Conservation (phyloP, 768 basidiomycete genomes). For the Tylopilus plumbeoviolaceoides region DNA sequence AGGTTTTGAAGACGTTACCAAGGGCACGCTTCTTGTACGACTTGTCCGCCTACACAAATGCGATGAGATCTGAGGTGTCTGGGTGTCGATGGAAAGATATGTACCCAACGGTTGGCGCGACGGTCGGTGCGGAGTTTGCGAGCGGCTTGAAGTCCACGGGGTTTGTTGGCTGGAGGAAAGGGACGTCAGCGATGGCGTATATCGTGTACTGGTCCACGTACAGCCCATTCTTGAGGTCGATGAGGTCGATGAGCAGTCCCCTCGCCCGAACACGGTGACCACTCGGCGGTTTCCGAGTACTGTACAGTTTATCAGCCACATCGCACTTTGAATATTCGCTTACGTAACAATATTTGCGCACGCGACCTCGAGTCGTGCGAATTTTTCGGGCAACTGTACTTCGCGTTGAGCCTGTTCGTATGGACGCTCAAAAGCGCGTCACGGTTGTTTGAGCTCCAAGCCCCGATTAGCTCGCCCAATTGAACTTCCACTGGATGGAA, state of each 20-base stretch:
- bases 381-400: too few relatives aligned
- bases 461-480: too few relatives aligned
- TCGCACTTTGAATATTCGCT: too few relatives aligned
- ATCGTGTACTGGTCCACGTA: constrained; percentile 43
- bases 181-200: constrained; percentile 4
- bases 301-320: constrained; percentile 42
- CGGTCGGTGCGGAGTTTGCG: constrained; percentile 95
- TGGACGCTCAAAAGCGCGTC: too few relatives aligned
- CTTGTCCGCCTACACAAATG: constrained; percentile 78
- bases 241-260: constrained; percentile 39
- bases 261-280: constrained; percentile 2
- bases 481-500: too few relatives aligned
- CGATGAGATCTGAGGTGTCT: constrained; percentile 13
- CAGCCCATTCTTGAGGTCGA: constrained; percentile 79
- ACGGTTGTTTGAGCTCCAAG: too few relatives aligned
- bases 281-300: constrained; percentile 33
- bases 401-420: too few relatives aligned
- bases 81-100: constrained; percentile 27
- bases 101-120: constrained; percentile 95
- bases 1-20: constrained; percentile 99
- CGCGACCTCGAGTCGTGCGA: too few relatives aligned
- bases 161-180: constrained; percentile 80
- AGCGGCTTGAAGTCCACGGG: constrained; percentile 97
- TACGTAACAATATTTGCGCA: too few relatives aligned
- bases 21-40: constrained; percentile 99